Base-by-base conservation (phyloP, 2,329 filamentous ascomycete genomes). In the Arthrobotrys iridis region DNA sequence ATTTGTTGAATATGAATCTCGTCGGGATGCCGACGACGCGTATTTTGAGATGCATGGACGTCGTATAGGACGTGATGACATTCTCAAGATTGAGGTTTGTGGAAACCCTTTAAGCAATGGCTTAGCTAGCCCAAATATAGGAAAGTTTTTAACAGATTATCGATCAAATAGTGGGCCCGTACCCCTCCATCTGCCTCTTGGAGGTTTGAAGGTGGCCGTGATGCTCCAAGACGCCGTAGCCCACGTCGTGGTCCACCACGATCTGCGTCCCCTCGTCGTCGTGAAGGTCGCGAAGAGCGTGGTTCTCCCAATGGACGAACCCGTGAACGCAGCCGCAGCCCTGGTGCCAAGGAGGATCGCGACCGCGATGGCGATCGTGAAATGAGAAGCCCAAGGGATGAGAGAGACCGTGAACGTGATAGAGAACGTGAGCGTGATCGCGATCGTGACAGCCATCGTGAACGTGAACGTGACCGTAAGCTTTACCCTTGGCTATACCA, bases 31-130 rank as follows among this genome's bases (percentile, higher is more conserved):
- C 78, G 95, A 99, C 83, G 95, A 99, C 85, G 95, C 95, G 52
- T 99, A 99, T 83, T 93, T 99, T 83, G 95, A 99, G 85, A 99
- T 99, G 95, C 95, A 99, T 82, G 98, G 98, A 86, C 97, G 97
- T 88, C 93, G 94, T 79, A 93, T 99, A 80, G 93, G 93, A 52
- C 91, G 94, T 77, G 95, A 99, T 82, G 95, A 99, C 81, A 85
- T 97, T 74, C 83, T 99, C 85, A 99, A 99, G 86, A 98, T 99
- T 79, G 95, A 99, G 88, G 95, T 97, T 84, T 79, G 87, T 65
- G 11, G 28, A 35, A 35, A 11, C 2, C 4, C 28, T 37, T 11
- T n/a, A 35, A 20, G 4, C 28, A 52, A 48, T 79, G 60, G 48
- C 20, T 30, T 33, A 28, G 8, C 11, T 11, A 20, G 2, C 20